Base-by-base conservation (phyloP, 2,329 filamentous ascomycete species). In the Rutstroemia sp. region DNA sequence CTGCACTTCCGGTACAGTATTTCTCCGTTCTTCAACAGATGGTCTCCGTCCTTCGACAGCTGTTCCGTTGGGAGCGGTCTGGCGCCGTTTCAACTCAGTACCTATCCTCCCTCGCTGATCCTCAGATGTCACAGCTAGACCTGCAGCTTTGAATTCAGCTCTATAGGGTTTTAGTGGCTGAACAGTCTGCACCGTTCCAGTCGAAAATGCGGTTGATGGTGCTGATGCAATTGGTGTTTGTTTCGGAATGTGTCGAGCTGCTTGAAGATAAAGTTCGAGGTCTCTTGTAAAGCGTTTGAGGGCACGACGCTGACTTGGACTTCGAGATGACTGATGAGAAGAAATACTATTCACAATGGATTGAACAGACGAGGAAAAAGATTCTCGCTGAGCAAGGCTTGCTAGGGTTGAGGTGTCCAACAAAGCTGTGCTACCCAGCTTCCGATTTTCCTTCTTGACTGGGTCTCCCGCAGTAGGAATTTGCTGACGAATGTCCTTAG, bases 71-170 rank as follows among this genome's bases (percentile, higher is more conserved):
- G 39, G 6, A 40, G 39, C 39, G 19, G 19, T 12, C 19, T 45
- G 42, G 17, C 10, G 42, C 42, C n/a, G 42, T 45, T 45, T 23
- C 19, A 45, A 49, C 17, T 17, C 23, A 12, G 17, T 5, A 10
- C 19, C 2, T 16, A 17, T 17, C 36, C 44, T 27, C 25, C 56
- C 44, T 19, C 50, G 56, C 66, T 74, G 75, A 61, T 75, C 80
- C 58, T 60, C 71, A 59, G 80, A 81, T 10, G 81, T 83, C 1
- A 83, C 76, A 2, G 80, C 79, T 50, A 84, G 71, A 1, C 80
- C 79, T 54, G 77, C 79, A 56, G 73, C 73, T 56, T 70, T 71
- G 59, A 84, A 82, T 58, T 83, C 74, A 4, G 74, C 70, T 48
- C 73, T 75, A 62, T 77, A 83, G 2, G 80, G 80, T 25, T 81